These are phyloP conservation scores for Plasmodium inui DNA, from an alignment of 169 alveolate genomes.

Conservation along the genomic window DNA sequence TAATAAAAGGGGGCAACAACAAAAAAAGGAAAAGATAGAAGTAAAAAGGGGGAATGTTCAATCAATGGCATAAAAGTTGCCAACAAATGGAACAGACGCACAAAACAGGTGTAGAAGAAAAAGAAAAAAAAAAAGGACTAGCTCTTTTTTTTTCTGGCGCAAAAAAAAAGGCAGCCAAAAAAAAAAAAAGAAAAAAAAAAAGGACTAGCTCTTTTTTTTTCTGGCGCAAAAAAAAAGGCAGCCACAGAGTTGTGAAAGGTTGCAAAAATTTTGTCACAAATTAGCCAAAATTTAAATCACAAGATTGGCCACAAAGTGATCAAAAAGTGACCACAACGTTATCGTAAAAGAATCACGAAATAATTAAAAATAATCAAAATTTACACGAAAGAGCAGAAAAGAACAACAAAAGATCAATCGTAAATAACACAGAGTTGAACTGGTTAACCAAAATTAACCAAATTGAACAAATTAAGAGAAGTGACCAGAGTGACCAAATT, in stretches of 20 bases:
- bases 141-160: not conserved
- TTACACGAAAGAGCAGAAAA: not conserved
- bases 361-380: not conserved
- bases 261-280: not conserved
- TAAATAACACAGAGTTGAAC: not conserved
- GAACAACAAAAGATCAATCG: not conserved
- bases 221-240: not conserved
- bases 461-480: no score
- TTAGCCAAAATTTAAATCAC: not conserved
- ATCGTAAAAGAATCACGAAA: not conserved
- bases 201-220: slow-evolving; percentile 16
- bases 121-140: slow-evolving; percentile 19
- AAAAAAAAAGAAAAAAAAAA: slow-evolving; percentile 11
- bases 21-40: not conserved
- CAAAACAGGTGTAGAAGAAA: not conserved
- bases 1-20: not conserved
- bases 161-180: not conserved
- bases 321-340: not conserved
- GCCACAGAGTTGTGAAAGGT: not conserved
- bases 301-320: not conserved
- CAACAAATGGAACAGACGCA: not conserved
- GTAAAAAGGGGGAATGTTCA: not conserved
- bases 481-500: not conserved
- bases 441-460: not conserved
- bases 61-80: not conserved